Percentiles rank a stretch among this genome's conserved stretches.
Evolutionary conservation across 2,329 filamentous ascomycete genomes (phyloP).

Genomic region (Ceratocystis lukuohia): DNA sequence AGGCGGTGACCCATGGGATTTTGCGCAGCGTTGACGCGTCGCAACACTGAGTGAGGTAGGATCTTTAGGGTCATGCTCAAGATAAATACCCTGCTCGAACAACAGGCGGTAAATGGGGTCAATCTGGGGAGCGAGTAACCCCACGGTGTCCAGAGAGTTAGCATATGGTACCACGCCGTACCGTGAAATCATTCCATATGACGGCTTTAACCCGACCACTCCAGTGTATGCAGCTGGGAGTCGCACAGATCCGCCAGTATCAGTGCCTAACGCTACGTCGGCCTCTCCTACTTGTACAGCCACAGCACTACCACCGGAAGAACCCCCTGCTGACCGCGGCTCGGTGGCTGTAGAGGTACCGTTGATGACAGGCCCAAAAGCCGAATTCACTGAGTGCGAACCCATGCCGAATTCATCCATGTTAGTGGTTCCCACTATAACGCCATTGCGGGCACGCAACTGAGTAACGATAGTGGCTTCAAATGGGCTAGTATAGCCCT

Average conservation of each 20-base stretch:
- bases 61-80: conserved; percentile 52
- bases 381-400: conserved; percentile 62
- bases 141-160: conserved; percentile 84
- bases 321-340: conserved; percentile 62
- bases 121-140: conserved; percentile 50
- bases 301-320: conserved; percentile 85
- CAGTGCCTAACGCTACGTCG: conserved; percentile 66
- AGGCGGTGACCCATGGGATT: conserved; percentile 28
- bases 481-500: conserved; percentile 60
- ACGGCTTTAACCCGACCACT: conserved; percentile 76
- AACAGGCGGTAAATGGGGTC: conserved; percentile 38
- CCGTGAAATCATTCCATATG: conserved; percentile 74
- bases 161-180: conserved; percentile 84
- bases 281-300: conserved; percentile 53
- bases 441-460: conserved; percentile 48
- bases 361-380: conserved; percentile 51
- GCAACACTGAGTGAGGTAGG: conserved; percentile 53
- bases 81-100: conserved; percentile 36
- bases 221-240: conserved; percentile 80
- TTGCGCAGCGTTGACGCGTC: conserved; percentile 40
- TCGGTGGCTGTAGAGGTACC: conserved; percentile 28
- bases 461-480: conserved; percentile 66
- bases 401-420: conserved; percentile 97
- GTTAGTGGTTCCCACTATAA: conserved; percentile 68
- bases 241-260: conserved; percentile 81